Percentiles rank a stretch among this genome's conserved stretches.
Conservation (phyloP, 148 eudicot species). For the Vaccinium myrtillus region DNA sequence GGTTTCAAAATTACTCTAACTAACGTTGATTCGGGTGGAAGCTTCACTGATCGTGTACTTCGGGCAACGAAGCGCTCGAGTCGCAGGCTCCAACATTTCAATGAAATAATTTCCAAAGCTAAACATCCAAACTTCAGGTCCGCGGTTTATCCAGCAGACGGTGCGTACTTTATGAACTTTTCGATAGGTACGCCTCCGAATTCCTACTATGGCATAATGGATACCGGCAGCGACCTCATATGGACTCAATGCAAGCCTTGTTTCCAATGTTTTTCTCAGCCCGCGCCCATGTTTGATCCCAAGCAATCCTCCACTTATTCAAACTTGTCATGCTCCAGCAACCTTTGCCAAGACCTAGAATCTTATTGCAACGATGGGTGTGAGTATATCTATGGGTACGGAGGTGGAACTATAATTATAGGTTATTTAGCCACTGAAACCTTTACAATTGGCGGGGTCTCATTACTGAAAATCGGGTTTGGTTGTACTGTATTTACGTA, state of each 20-base stretch:
- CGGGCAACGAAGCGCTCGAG: neutral
- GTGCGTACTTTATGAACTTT: neutral
- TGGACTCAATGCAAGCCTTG: neutral
- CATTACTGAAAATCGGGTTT: neutral
- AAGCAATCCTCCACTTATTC: neutral
- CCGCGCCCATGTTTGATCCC: neutral
- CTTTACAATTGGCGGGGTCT: neutral
- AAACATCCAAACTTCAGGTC: neutral
- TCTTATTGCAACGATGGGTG: neutral
- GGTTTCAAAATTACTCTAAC: too few relatives aligned
- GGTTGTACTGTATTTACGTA: neutral
- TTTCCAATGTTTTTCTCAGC: neutral
- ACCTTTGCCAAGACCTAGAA: neutral
- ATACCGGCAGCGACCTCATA: neutral
- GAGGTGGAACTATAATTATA: neutral
- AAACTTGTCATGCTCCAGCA: neutral
- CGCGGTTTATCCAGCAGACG: neutral
- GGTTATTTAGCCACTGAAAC: neutral
- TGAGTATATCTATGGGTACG: neutral
- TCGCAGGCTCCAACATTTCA: neutral
- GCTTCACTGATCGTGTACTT: neutral
- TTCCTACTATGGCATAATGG: neutral
- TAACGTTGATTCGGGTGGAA: neutral
- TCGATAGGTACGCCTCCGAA: neutral
- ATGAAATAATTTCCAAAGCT: neutral